phyloP scores from a whole-genome alignment of 805 yeast species.

The Lipomyces mesembrius region DNA sequence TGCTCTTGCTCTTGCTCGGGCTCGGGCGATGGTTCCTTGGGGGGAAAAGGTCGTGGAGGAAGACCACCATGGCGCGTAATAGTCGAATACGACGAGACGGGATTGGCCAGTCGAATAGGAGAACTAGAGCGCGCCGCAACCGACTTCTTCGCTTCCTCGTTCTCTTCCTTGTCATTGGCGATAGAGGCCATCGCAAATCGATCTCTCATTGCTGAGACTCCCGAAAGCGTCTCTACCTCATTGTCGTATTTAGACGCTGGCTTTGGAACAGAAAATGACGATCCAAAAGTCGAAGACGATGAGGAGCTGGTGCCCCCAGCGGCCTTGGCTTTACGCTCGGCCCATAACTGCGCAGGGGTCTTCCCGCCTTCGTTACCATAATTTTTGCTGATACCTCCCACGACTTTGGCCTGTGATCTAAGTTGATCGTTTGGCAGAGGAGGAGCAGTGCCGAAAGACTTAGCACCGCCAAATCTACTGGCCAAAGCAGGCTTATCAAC shows the following conservation, averaged over 20 bases:
- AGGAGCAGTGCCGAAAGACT: conserved; percentile 48
- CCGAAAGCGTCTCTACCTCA: conserved; percentile 34
- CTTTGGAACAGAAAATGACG: conserved; percentile 40
- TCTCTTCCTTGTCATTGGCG: conserved; percentile 39
- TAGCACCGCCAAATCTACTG: conserved; percentile 39
- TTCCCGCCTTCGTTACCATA: conserved; percentile 75
- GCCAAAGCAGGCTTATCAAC: conserved; percentile 52
- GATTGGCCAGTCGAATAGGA: conserved; percentile 40
- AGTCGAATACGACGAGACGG: conserved; percentile 34
- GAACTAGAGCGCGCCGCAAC: conserved; percentile 40
- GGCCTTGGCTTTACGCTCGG: conserved; percentile 73
- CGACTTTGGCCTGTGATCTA: conserved; percentile 43
- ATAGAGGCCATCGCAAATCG: conserved; percentile 36
- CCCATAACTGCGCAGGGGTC: conserved; percentile 96
- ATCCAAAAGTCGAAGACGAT: conserved; percentile 16
- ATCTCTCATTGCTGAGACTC: conserved; percentile 32
- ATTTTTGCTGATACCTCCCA: conserved; percentile 57
- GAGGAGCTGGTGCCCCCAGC: conserved; percentile 38
- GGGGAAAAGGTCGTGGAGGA: conserved; percentile 19
- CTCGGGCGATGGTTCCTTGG: conserved; percentile 24
- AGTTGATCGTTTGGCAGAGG: conserved; percentile 49
- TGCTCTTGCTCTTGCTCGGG: conserved; percentile 38
- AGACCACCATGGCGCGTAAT: conserved; percentile 23
- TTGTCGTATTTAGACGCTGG: conserved; percentile 45
- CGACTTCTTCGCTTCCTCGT: conserved; percentile 42